A percentile compares a stretch with the other conserved stretches of the same genome.
phyloP scores from a whole-genome alignment of 2,329 filamentous ascomycete species.

The Chlorencoelia australis region DNA sequence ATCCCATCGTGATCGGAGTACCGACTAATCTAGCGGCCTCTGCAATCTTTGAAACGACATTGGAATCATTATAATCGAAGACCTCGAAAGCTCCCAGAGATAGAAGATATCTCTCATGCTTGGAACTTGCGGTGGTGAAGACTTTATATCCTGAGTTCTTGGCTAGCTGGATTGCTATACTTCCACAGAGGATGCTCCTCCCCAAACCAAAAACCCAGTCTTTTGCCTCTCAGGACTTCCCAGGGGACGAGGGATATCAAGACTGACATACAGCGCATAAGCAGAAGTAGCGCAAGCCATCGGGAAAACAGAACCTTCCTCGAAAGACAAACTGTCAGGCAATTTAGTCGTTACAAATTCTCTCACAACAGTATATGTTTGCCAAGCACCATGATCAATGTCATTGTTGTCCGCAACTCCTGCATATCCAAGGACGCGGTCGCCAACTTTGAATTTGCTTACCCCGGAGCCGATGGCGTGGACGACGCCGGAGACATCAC shows the following conservation, averaged over 20 bases:
- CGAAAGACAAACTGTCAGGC: constrained; percentile 18
- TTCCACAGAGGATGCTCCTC: constrained; percentile 15
- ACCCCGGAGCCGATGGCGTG: constrained; percentile 10
- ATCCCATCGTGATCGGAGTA: constrained; percentile 6
- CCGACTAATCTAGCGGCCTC: constrained; percentile 3
- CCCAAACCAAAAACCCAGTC: constrained; percentile 27
- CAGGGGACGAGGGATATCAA: constrained; percentile 9
- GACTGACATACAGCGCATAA: constrained; percentile 7
- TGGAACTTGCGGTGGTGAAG: constrained; percentile 27
- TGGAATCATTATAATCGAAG: constrained; percentile 31
- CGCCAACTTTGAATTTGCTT: constrained; percentile 16
- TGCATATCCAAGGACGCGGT: constrained; percentile 34
- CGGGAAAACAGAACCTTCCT: constrained; percentile 22
- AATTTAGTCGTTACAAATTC: constrained; percentile 30
- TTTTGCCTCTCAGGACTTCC: constrained; percentile 4
- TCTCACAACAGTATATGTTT: constrained; percentile 33
- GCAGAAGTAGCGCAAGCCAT: constrained; percentile 17
- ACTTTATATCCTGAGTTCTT: constrained; percentile 33
- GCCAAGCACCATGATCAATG: constrained; percentile 30
- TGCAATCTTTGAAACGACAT: constrained; percentile 8
- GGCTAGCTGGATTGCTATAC: constrained; percentile 34
- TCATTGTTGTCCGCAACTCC: constrained; percentile 33
- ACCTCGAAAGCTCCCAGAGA: constrained; percentile 30
- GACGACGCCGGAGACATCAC: constrained; percentile 12
- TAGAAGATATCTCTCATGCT: constrained; percentile 27